Evolutionary conservation across 305 asterid species (phyloP).

Genomic region (Petunia hybrid): DNA sequence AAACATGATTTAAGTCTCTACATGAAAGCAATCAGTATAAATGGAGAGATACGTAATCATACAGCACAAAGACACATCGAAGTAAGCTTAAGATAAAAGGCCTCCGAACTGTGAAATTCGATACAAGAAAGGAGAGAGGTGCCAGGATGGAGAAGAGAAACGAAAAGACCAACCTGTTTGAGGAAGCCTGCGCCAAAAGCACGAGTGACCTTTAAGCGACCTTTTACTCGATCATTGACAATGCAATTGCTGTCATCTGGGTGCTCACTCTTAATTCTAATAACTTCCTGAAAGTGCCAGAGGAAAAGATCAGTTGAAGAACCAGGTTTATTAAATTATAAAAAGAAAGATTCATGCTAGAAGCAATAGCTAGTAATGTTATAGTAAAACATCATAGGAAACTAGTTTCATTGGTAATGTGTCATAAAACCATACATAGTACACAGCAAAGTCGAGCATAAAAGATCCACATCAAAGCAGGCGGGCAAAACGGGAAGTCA

Average conservation of each 20-base stretch:
- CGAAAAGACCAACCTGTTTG: slow-evolving; percentile 69
- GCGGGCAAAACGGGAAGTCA: background rate
- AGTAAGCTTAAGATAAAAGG: background rate
- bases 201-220: slow-evolving; percentile 97
- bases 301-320: slow-evolving; percentile 25
- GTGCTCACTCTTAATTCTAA: slow-evolving; percentile 90
- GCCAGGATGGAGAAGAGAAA: slow-evolving; percentile 19
- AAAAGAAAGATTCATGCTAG: slow-evolving; percentile 14
- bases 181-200: slow-evolving; percentile 99
- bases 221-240: slow-evolving; percentile 93
- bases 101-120: background rate
- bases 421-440: background rate
- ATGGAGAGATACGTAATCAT: slow-evolving; percentile 10
- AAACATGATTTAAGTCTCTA: background rate
- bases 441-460: background rate
- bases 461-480: slow-evolving; percentile 2
- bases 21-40: background rate
- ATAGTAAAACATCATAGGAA: background rate
- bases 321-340: slow-evolving; percentile 20
- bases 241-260: slow-evolving; percentile 96
- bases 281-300: slow-evolving; percentile 69
- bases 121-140: background rate
- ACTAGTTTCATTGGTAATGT: slow-evolving; percentile 11
- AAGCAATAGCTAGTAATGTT: slow-evolving; percentile 19
- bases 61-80: slow-evolving; percentile 25